A percentile compares a stretch with the other conserved stretches of the same genome.
These are phyloP conservation scores for Hsuehochloa calcarea DNA, from an alignment of 176 grass and related monocot species.

Conservation along the genomic window DNA sequence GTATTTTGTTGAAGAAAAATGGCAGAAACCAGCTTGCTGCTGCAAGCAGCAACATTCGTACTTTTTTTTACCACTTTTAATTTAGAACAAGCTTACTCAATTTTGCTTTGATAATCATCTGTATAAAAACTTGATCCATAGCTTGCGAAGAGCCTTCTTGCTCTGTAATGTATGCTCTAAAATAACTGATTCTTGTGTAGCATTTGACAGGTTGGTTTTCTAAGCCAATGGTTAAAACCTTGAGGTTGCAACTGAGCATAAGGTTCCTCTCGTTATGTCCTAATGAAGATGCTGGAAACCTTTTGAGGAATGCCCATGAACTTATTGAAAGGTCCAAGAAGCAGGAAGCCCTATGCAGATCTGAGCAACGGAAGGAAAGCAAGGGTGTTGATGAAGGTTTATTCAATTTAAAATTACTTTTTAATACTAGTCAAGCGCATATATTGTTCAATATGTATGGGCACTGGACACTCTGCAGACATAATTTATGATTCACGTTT, in stretches of 20 bases:
- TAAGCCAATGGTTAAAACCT: slow-evolving; percentile 55
- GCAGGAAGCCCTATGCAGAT: slow-evolving; percentile 61
- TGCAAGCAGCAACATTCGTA: background rate
- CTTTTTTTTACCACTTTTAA: background rate
- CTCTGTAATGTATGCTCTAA: slow-evolving; percentile 16
- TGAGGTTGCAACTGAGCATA: slow-evolving; percentile 74
- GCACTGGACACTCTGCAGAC: slow-evolving; percentile 1
- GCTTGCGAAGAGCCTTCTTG: slow-evolving; percentile 4
- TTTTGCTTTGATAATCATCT: slow-evolving; percentile 11
- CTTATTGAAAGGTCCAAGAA: slow-evolving; percentile 77
- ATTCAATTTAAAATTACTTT: slow-evolving; percentile 18
- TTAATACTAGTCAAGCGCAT: slow-evolving; percentile 10
- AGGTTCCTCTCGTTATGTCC: slow-evolving; percentile 71
- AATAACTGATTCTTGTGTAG: slow-evolving; percentile 51
- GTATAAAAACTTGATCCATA: background rate
- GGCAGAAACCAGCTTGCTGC: background rate
- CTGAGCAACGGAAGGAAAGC: slow-evolving; percentile 45
- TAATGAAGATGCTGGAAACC: slow-evolving; percentile 42
- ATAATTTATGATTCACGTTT: slow-evolving; percentile 6
- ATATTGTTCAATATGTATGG: background rate
- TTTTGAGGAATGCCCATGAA: slow-evolving; percentile 48
- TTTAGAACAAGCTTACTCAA: background rate
- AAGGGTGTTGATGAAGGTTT: slow-evolving; percentile 54
- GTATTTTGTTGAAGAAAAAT: slow-evolving; percentile 4
- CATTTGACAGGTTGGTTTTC: slow-evolving; percentile 87